These are phyloP conservation scores for Rhizopus sp. DNA, from an alignment of 371 early-diverging fungal genomes.

Conservation along the genomic window DNA sequence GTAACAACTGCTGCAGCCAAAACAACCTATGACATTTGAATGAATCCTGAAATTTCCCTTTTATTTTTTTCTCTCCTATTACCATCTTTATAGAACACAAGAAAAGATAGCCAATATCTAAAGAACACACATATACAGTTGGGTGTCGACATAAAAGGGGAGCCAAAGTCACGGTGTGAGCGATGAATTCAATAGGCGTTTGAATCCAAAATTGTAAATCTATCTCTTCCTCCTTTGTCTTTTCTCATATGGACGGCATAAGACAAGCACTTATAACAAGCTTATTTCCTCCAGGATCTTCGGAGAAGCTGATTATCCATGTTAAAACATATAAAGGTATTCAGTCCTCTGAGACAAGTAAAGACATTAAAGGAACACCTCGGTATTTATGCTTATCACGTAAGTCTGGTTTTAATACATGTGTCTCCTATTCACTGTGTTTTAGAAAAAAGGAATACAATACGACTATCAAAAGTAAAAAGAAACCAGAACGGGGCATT, in stretches of 20 bases:
- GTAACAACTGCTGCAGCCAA: constrained; percentile 91
- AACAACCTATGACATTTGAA: constrained; percentile 61
- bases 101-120: no score
- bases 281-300: constrained; percentile 39
- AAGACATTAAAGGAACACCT: constrained; percentile 49
- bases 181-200: constrained; percentile 1
- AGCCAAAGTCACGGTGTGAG: not conserved
- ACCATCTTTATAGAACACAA: not conserved
- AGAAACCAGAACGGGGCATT: constrained; percentile 58
- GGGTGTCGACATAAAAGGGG: not conserved
- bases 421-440: not conserved
- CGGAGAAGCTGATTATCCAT: constrained; percentile 44
- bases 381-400: constrained; percentile 52
- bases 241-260: constrained; percentile 26
- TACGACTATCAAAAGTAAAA: constrained; percentile 59
- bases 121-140: no score
- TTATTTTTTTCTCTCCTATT: not conserved
- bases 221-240: not conserved
- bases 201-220: constrained; percentile 1
- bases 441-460: constrained; percentile 49
- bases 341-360: constrained; percentile 33
- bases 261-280: constrained; percentile 45
- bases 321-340: constrained; percentile 55
- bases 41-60: not conserved
- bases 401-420: constrained; percentile 13